Base-by-base conservation (phyloP, 441 rosid genomes). In the Brassica hybrid region DNA sequence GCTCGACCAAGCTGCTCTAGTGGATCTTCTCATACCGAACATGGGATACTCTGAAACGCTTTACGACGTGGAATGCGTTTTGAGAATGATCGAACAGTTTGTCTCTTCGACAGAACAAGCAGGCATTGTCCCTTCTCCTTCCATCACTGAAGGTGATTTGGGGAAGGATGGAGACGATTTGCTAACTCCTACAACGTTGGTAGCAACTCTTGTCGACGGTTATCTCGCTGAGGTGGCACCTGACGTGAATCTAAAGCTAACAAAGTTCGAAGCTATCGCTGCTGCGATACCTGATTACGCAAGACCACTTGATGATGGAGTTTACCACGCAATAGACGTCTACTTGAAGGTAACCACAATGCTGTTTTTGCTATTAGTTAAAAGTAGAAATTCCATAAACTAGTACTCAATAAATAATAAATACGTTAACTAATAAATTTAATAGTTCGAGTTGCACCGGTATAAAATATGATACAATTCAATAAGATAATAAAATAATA, bases 181-280 rank as follows among this genome's bases (percentile, higher is more conserved):
- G 65, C 75, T 84, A 1, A 81, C 86, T 50, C 89, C 89, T 3
- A 67, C 84, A 68, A 85, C 88, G 2, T 79, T 80, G 80, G 90
- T 90, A 7, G 89, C 90, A 6, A 82, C 65, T 75, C 77, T 90
- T 27, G 81, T 90, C 6, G 94, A 90, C 19, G 88, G 94, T 19
- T 88, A 84, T 77, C 87, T 89, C 10, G 89, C 89, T 30, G 91
- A 88, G 83, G 88, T 85, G 21, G 92, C 94, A 0, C 83, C 92
- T 0, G 90, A 90, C 74, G 92, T 84, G 60, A 86, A 87, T 73
- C 73, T 90, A 68, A 90, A 90, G 88, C 85, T 87, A 11, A 71
- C 83, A 0, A 88, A 90, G 80, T 90, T 90, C 38, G 88, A 90
- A 83, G 79, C 89, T n/a, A 84, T 90, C 7, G 94, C 88, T 69